Evolutionary conservation across 148 eudicot genomes (phyloP).

Genomic region (Dianthus caryophyllus): DNA sequence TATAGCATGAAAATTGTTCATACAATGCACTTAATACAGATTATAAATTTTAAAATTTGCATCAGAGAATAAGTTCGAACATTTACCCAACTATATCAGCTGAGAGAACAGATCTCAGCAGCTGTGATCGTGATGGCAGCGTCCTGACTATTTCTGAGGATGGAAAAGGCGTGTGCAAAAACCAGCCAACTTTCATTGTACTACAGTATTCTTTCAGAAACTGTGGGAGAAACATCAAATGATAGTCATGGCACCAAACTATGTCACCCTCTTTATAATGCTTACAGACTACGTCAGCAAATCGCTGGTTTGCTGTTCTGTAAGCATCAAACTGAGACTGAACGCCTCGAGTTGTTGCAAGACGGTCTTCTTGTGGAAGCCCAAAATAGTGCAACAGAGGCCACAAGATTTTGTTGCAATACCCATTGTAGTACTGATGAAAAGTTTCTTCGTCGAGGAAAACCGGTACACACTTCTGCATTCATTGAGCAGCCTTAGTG

Average conservation of each 20-base stretch:
- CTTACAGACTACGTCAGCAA: conserved; percentile 69
- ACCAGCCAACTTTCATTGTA: conserved; percentile 85
- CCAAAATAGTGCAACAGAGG: conserved; percentile 78
- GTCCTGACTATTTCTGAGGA: conserved; percentile 70
- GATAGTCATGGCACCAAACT: conserved; percentile 93
- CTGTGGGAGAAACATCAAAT: conserved; percentile 73
- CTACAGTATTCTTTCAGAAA: conserved; percentile 52
- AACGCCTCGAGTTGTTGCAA: conserved; percentile 54
- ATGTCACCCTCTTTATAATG: conserved; percentile 75
- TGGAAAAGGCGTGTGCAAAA: conserved; percentile 88
- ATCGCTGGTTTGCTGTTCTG: conserved; percentile 68
- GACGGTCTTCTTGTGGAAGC: conserved; percentile 78
- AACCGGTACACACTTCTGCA: conserved; percentile 67
- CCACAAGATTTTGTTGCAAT: conserved; percentile 83
- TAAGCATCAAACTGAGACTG: conserved; percentile 74
- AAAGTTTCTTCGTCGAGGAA: conserved; percentile 65
- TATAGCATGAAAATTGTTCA: too few species aligned
- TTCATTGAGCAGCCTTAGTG: conserved; percentile 2
- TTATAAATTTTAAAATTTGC: too few species aligned
- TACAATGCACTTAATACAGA: too few species aligned
- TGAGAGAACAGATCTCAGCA: conserved; percentile 68
- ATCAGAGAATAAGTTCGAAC: not conserved
- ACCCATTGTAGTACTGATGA: conserved; percentile 74
- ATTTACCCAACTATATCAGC: conserved; percentile 77
- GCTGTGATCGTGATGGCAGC: conserved; percentile 63